Evolutionary conservation across 257 asterid species (phyloP), one percentile per base, ranked within the genome.

Genomic region (Solanum appendiculatum): DNA sequence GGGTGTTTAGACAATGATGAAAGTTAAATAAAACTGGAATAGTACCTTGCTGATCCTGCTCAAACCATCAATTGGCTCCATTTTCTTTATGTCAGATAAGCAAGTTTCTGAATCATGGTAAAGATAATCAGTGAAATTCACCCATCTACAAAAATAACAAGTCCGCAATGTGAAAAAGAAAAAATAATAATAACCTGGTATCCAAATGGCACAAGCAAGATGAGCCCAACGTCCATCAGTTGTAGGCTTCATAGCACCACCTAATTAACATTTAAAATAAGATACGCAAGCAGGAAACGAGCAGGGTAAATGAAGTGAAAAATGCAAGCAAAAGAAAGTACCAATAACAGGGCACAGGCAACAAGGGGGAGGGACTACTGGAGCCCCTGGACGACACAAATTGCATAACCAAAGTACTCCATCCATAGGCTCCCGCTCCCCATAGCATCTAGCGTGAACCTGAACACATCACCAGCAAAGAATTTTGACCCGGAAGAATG

Each of bases 181-280:
- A 37, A 36, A 48, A 86, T 60, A 82, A 86, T 40, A 51, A 77
- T 86, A 85, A 97, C 99, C 99, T 92, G 99, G 99, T 91, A 97
- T 96, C 99, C 99, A 97, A 88, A 97, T 96, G 89, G 99, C 99
- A 88, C 99, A 97, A 88, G 99, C 97, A 91, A 97, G 98, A 93
- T 97, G 99, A 89, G 99, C 99, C 99, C 99, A 97, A 39, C 99
- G 97, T 51, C 98, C 99, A 92, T 97, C 98, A 27, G 98, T 95
- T 68, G 99, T 97, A 82, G 98, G 98, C 95, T 97, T 97, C 99
- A 97, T 96, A 86, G 99, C 99, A 87, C 99, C 99, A 44, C 99
- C 99, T 97, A 89, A 42, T 84, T n/a, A 75, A 29, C 37, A 68
- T 51, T 74, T 15, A 25, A 40, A 31, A 56, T 85, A 64, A 88